A percentile compares a stretch with the other conserved stretches of the same genome.
Conservation (phyloP, 192 early-diverging fungal genomes). For the Rhizophagus clarus region DNA sequence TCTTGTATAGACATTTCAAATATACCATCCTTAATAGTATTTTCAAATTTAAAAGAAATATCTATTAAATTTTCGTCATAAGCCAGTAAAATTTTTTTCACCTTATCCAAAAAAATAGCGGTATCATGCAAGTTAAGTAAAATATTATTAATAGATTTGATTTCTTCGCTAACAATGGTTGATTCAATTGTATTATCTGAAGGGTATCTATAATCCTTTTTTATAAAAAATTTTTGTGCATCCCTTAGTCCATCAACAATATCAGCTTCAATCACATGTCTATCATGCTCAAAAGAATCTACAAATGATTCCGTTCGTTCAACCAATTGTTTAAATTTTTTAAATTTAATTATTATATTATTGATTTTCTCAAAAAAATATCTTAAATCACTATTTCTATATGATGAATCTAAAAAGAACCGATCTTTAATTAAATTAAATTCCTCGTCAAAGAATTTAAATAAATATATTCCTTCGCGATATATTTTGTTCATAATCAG, state of each 20-base stretch:
- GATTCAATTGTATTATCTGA: neutral
- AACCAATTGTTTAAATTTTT: neutral
- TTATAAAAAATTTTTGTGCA: neutral
- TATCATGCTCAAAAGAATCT: neutral
- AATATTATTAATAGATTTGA: too few species aligned
- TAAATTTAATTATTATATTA: neutral
- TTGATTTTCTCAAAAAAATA: neutral
- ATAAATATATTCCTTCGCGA: too few species aligned
- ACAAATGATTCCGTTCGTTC: neutral
- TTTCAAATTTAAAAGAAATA: neutral
- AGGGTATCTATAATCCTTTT: neutral
- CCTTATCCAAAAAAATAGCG: too few species aligned
- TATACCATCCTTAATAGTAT: too few species aligned
- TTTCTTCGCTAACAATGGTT: neutral
- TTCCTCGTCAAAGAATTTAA: too few species aligned
- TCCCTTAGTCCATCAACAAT: neutral
- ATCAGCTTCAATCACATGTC: neutral
- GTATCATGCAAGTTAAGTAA: too few species aligned
- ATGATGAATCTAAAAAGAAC: neutral
- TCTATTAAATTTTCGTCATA: neutral
- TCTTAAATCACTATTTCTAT: neutral
- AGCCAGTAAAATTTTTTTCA: neutral
- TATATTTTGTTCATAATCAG: too few species aligned
- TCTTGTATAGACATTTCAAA: neutral
- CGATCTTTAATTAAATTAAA: too few species aligned